These are phyloP conservation scores for Gentiana dahurica DNA, from an alignment of 257 asterid species.

Conservation along the genomic window DNA sequence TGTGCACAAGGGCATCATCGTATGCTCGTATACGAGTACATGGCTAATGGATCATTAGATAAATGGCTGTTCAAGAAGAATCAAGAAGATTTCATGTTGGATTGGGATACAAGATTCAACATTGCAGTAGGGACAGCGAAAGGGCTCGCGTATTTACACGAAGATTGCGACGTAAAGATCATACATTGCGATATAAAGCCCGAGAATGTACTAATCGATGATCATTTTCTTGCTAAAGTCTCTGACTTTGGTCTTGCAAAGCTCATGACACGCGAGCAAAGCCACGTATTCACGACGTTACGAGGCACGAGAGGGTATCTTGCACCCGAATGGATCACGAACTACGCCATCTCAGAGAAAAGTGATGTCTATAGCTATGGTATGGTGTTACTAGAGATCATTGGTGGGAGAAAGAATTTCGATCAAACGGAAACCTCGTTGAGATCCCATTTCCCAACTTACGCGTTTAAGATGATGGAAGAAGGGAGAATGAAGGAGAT, in stretches of 20 bases:
- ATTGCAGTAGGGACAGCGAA: constrained; percentile 82
- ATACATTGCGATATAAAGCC: constrained; percentile 92
- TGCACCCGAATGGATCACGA: constrained; percentile 98
- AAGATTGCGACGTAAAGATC: constrained; percentile 77
- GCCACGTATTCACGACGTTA: constrained; percentile 71
- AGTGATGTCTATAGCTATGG: constrained; percentile 93
- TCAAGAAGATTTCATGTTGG: constrained; percentile 50
- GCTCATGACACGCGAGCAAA: constrained; percentile 83
- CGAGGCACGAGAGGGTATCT: constrained; percentile 95
- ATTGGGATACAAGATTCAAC: constrained; percentile 62
- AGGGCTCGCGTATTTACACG: constrained; percentile 84
- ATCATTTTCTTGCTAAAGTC: constrained; percentile 59
- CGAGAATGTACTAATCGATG: constrained; percentile 79
- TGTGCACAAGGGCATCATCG: constrained; percentile 88
- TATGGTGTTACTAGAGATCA: constrained; percentile 82
- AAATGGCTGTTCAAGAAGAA: constrained; percentile 74
- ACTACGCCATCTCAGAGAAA: constrained; percentile 87
- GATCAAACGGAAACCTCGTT: constrained; percentile 51
- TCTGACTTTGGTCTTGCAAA: constrained; percentile 86
- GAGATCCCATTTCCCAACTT: constrained; percentile 75
- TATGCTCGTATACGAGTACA: constrained; percentile 81
- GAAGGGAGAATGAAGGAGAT: constrained; percentile 72
- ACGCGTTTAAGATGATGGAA: constrained; percentile 77
- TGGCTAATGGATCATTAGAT: constrained; percentile 85
- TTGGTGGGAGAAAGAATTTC: constrained; percentile 83